Evolutionary conservation across 768 basidiomycete species (phyloP), one percentile per base, ranked within the genome.

Genomic region (Leucocoprinus sp.): DNA sequence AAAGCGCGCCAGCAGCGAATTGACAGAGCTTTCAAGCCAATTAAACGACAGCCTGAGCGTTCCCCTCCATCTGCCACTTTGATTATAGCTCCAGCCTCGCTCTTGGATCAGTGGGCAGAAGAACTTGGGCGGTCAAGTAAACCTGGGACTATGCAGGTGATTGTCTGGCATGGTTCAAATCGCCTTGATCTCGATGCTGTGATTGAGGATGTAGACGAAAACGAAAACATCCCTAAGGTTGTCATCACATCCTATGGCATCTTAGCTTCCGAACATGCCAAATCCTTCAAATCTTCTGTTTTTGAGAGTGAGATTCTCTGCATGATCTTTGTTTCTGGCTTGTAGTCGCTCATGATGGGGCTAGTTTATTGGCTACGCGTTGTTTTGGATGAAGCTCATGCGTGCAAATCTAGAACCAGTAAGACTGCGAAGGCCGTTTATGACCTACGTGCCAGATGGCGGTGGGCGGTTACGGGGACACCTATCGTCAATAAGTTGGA

Each of bases 391-490:
- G 95, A 98, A 63, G 95, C 95, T 2, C 95, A 98, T 62, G 80
- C 87, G 50, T 93, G 90, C 69, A 97, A 96, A 64, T 91, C 87
- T 9, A 75, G 93, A 18, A 73, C 75, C 5, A 93, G 89, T 55
- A 85, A 87, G 61, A 89, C 87, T 11, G 90, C 91, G 0, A 86
- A 82, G 54, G 85, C 95, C 5, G 88, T 88, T 36, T 97, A 85
- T 59, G 87, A 87, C 4, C 70, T 98, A 8, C 75, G 71, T 17
- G 86, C 86, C 4, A 71, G 81, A 50, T 68, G 89, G 37, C 73
- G 86, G 52, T 98, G 95, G 95, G 90, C 90, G 2, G 79, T 95
- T 22, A 95, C 91, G 9, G 91, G 91, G 9, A 98, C 95, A 4
- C 95, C 95, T 0, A 97, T 98, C 49, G 89, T 96, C 45, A 98